Evolutionary conservation across 2,329 filamentous ascomycete genomes (phyloP), one percentile per base, ranked within the genome.

Genomic region (Emericellopsis cladophorae): DNA sequence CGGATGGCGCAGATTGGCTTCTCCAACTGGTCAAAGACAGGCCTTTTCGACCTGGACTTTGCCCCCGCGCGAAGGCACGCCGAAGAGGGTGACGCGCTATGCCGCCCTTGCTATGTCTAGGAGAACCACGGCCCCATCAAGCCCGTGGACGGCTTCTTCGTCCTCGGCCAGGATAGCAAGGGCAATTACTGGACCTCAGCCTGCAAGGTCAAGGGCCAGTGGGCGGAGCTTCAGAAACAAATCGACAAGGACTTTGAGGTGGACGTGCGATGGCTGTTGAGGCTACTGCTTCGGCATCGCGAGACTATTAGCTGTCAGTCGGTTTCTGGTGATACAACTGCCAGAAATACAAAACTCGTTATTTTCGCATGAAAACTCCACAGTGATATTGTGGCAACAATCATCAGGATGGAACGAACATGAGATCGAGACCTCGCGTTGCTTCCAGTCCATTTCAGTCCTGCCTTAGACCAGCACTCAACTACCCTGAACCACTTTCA

Each of bases 121-220:
- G 14, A 36, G 34, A 36, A 36, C 34, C 34, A 36, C 18, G 34
- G 34, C 14, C 34, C 65, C 57, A 61, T 12, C 7, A 32, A 32
- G 31, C 39, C 16, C 33, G 38, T 10, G 5, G 21, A 46, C 18
- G 34, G 34, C 12, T 36, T 36, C 34, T 36, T 36, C 7, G 18
- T 36, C 14, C 18, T 36, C 4, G 34, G 34, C 4, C 4, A 36
- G 34, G 34, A 36, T 16, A 4, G 6, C 34, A 36, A 36, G 34
- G 34, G 18, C 12, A 36, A 36, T 21, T 36, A 36, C 18, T 36
- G 34, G 34, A 36, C 34, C 12, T 36, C 34, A 12, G 34, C 34
- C 4, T 36, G 34, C 34, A 36, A 36, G 18, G 16, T 14, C 3
- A 36, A 36, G 34, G 34, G 34, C 4, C 12, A 36, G 34, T 36